Evolutionary conservation across 192 early-diverging fungal genomes (phyloP).

Genomic region (Paraglomus brasilianum): DNA sequence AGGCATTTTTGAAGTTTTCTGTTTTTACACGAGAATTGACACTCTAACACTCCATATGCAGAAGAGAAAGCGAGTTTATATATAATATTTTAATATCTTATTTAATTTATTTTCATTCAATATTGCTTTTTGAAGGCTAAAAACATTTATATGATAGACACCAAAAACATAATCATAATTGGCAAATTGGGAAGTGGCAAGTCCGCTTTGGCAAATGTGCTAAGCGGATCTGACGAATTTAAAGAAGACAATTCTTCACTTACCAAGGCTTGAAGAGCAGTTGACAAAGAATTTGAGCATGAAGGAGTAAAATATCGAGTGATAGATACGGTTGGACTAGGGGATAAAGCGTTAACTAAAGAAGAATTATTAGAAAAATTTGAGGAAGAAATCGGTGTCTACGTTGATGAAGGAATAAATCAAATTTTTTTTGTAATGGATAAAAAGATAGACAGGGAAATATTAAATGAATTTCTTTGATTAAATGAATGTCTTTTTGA

Average conservation of each 20-base stretch:
- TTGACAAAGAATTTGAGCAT: background rate
- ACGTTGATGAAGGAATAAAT: constrained; percentile 16
- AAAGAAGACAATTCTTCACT: too few relatives aligned
- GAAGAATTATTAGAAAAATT: background rate
- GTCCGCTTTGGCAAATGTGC: constrained; percentile 14
- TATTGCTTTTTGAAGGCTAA: too few relatives aligned
- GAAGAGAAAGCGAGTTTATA: too few relatives aligned
- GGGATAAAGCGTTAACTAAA: background rate
- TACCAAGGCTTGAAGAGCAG: too few relatives aligned
- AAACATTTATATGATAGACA: too few relatives aligned
- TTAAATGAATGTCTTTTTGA: background rate
- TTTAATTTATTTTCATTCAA: too few relatives aligned
- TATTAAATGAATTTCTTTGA: background rate
- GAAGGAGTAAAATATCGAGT: constrained; percentile 7
- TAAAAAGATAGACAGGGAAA: background rate
- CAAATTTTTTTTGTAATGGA: background rate
- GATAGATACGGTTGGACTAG: constrained; percentile 6
- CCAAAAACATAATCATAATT: constrained; percentile 27
- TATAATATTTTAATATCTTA: too few relatives aligned
- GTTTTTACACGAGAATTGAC: too few relatives aligned
- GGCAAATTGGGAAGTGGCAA: background rate
- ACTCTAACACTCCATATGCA: too few relatives aligned
- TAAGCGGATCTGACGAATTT: constrained; percentile 19
- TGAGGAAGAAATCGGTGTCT: too few relatives aligned
- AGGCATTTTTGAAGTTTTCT: too few relatives aligned